These are phyloP conservation scores for Cutaneotrichosporon sp. DNA, from an alignment of 1,284 basidiomycete genomes.

Conservation along the genomic window DNA sequence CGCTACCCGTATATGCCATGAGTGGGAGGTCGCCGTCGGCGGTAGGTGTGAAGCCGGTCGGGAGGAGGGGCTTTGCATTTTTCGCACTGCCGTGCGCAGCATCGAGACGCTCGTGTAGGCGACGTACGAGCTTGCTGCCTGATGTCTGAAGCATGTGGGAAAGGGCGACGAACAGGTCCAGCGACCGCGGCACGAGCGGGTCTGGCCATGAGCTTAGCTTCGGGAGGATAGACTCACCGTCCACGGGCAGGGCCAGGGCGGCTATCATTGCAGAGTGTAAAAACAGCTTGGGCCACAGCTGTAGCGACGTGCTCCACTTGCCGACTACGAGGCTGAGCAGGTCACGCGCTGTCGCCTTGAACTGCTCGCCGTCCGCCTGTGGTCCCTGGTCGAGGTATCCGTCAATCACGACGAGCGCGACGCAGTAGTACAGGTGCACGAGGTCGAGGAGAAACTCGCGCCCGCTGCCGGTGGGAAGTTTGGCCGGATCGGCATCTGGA, in stretches of 20 bases:
- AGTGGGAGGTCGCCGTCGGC: slow-evolving; percentile 8
- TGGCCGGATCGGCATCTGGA: slow-evolving; percentile 8
- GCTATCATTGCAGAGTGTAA: slow-evolving; percentile 16
- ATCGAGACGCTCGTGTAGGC: slow-evolving; percentile 7
- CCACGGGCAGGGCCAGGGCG: slow-evolving; percentile 6
- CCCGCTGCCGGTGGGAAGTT: slow-evolving; percentile 7
- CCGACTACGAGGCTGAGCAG: slow-evolving; percentile 13
- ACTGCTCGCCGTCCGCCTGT: slow-evolving; percentile 2
- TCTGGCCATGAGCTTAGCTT: too few relatives aligned
- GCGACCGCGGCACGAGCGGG: slow-evolving; percentile 2
- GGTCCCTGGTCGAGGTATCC: slow-evolving; percentile 15
- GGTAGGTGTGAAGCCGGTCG: slow-evolving; percentile 1
- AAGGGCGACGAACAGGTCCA: slow-evolving; percentile 8
- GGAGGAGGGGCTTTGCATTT: background rate
- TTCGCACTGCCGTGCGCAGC: background rate
- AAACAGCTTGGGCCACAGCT: slow-evolving; percentile 20
- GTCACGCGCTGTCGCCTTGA: slow-evolving; percentile 8
- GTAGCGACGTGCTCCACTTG: slow-evolving; percentile 13
- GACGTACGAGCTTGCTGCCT: slow-evolving; percentile 11
- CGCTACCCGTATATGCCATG: slow-evolving; percentile 16
- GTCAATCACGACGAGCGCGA: slow-evolving; percentile 12
- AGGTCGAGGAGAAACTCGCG: slow-evolving; percentile 18
- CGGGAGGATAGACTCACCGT: too few relatives aligned
- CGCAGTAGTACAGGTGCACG: slow-evolving; percentile 17
- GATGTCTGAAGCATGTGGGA: slow-evolving; percentile 11